Base-by-base conservation (phyloP, 108 stramenopile species). In the Conticribra weissflogii region DNA sequence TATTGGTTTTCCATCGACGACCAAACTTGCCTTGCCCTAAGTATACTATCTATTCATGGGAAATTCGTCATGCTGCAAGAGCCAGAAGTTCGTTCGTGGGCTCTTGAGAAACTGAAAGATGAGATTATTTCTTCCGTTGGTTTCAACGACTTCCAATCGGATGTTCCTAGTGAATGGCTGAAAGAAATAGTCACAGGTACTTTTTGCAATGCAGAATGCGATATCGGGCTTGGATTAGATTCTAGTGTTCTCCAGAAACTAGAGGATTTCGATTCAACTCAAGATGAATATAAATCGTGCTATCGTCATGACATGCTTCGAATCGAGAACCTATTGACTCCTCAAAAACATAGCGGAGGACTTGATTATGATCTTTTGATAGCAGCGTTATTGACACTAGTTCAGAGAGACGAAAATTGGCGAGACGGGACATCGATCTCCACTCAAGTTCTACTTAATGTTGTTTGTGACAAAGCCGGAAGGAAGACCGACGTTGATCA, bases 331-430 rank as follows among this genome's bases (percentile, higher is more conserved):
- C 28, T 69, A 19, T 62, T 74, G 31, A 53, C 63, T 17, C 78
- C 78, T 16, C 65, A 53, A 25, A 62, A 64, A 25, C 52, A 52
- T 27, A 71, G 55, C 53, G 80, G 77, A 41, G 85, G 90, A 1
- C 44, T 92, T 57, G 93, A 94, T 67, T 89, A 83, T 77, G 87
- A 94, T 52, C 63, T 94, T 17, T 32, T 90, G 63, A 86, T 94
- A 51, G 77, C 88, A 30, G 81, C 83, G 12, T 55, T 94, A 16
- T 76, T 94, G 12, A 41, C 88, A 32, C 63, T 94, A 18, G 45
- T 72, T 41, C 16, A 45, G 17, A 83, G 83, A 23, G 51, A 73
- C 28, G 44, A 31, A 31, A 54, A 75, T 34, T 91, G 90, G 88
- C 76, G 65, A 52, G 75, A 78, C 44, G 74, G 81, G 16, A 54